These are phyloP conservation scores for Pythium grandisporangium DNA, from an alignment of 352 stramenopile genomes.

Conservation along the genomic window DNA sequence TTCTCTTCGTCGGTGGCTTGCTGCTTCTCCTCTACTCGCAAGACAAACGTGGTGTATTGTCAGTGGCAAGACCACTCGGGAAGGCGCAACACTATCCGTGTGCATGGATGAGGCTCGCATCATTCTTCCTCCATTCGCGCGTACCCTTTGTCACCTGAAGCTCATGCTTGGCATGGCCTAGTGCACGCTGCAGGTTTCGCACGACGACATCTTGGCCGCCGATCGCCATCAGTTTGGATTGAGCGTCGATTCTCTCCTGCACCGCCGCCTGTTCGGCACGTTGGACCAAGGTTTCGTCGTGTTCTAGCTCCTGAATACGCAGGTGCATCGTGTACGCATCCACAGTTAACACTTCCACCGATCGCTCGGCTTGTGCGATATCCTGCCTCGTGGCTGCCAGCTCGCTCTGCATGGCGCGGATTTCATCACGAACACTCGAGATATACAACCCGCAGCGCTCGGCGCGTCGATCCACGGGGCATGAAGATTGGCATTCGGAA, in stretches of 20 bases:
- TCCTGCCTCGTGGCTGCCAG: constrained; percentile 24
- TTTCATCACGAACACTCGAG: constrained; percentile 24
- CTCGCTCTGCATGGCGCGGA: constrained; percentile 17
- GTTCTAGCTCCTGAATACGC: constrained; percentile 48
- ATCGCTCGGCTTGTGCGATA: constrained; percentile 24
- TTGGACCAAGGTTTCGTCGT: constrained; percentile 42
- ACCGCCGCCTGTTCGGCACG: constrained; percentile 34
- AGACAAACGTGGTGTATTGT: background rate
- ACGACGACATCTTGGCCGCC: constrained; percentile 51
- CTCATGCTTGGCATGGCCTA: constrained; percentile 41
- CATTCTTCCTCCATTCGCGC: background rate
- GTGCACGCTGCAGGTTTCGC: constrained; percentile 36
- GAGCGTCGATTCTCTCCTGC: constrained; percentile 38
- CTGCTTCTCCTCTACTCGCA: constrained; percentile 31
- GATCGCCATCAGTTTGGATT: constrained; percentile 56
- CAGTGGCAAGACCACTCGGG: too few relatives aligned
- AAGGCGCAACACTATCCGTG: background rate
- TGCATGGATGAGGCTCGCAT: background rate
- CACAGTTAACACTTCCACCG: constrained; percentile 41
- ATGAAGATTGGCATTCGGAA: too few relatives aligned
- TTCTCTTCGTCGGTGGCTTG: constrained; percentile 39
- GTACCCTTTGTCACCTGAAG: constrained; percentile 42
- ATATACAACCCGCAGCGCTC: constrained; percentile 35
- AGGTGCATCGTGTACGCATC: constrained; percentile 33
- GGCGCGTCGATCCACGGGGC: too few relatives aligned